A percentile compares a stretch with the other conserved stretches of the same genome.
Evolutionary conservation across 169 alveolate species (phyloP).

Genomic region (Plasmodium gallinaceum): DNA sequence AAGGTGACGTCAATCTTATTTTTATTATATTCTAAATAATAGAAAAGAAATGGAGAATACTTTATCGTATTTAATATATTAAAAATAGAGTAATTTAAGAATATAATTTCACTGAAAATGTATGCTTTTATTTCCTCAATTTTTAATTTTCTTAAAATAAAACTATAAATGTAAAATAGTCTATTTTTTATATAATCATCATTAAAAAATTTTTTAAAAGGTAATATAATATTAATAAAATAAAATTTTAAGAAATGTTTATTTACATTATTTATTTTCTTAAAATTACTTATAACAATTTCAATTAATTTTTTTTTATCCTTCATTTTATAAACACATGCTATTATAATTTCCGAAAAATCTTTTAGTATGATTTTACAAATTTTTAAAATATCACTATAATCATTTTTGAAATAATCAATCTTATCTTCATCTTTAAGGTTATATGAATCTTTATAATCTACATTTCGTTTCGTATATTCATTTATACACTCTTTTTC

Average conservation of each 20-base stretch:
- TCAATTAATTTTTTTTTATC: conserved; percentile 1
- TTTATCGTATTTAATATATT: background rate
- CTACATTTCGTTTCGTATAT: background rate
- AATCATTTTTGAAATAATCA: too few relatives aligned
- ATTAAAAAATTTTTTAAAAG: conserved; percentile 1
- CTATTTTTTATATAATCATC: background rate
- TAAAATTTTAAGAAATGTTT: background rate
- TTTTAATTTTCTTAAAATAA: background rate
- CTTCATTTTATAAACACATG: background rate
- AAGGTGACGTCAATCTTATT: background rate
- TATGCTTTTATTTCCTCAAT: background rate
- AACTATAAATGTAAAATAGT: background rate
- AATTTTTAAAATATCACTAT: too few relatives aligned
- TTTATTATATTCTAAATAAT: background rate
- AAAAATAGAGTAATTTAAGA: background rate
- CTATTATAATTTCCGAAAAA: background rate
- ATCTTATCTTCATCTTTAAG: background rate
- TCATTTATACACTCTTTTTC: background rate
- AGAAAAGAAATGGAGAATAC: background rate
- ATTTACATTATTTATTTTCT: background rate
- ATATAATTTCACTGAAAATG: background rate
- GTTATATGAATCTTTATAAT: background rate
- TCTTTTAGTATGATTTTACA: background rate
- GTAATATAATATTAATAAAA: conserved; percentile 3
- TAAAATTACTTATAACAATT: conserved; percentile 9